Evolutionary conservation across 2,329 filamentous ascomycete species (phyloP), one percentile per base, ranked within the genome.

Genomic region (Falciphora oryzae): DNA sequence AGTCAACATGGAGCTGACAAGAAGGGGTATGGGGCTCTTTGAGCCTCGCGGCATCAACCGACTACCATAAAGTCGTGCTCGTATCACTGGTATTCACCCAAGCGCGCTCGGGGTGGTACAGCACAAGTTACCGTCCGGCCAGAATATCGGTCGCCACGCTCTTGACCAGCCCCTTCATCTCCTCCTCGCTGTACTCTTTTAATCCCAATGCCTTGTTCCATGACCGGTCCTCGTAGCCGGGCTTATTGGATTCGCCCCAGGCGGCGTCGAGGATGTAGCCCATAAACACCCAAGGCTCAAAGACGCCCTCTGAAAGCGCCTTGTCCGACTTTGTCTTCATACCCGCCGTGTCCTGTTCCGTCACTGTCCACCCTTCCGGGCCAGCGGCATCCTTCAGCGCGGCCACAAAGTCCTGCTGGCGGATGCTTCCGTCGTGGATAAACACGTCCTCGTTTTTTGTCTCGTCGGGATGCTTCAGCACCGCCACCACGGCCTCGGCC

Each of bases 281-380:
- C 11, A 63, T 16, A 13, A 58, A 59, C 22, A 59, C 56, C 56
- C 56, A 59, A 3, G 71, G 71, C 71, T 61, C 65, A 57, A 64
- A 76, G 67, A 79, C 77, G 1, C 76, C 76, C 67, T 74, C 76
- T 31, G 70, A 71, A 14, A 80, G 67, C 69, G 78, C 80, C 61
- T 78, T 77, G 57, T 74, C 69, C 1, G 75, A 79, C 35, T 69
- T 71, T 68, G 74, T 73, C 63, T 75, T 69, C 62, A 78, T 66
- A 11, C 78, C 77, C 0, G 66, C 68, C 25, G 74, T 73, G 22
- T 67, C 72, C 7, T 73, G 65, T 6, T 71, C 73, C 5, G 76
- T 78, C 2, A 87, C 75, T 0, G 76, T 75, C 78, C 81, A 87
- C 66, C 82, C 81, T n/a, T 75, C 71, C 1, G 79, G 80, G 6